Conservation (phyloP, 2,329 filamentous ascomycete genomes). For the Trichoderma sp. region DNA sequence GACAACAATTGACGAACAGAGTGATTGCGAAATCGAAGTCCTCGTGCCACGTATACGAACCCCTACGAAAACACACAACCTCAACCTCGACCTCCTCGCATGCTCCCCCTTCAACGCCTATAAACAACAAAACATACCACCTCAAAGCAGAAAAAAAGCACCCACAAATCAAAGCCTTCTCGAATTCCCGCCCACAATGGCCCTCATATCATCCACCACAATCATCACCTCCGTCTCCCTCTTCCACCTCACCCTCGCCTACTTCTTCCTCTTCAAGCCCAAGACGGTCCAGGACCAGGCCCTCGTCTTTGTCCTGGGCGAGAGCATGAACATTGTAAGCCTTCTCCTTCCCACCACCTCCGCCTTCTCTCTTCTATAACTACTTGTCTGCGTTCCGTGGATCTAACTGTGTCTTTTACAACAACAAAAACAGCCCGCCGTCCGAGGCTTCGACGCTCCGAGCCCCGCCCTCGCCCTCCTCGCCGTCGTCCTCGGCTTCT, state of each 20-base stretch:
- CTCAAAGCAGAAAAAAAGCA: neutral
- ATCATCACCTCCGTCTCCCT: conserved; percentile 81
- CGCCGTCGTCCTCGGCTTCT: conserved; percentile 64
- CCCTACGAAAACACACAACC: neutral
- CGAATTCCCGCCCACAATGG: conserved; percentile 66
- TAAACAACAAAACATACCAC: neutral
- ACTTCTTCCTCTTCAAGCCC: conserved; percentile 79
- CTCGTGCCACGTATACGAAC: conserved; percentile 24
- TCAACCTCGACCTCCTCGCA: neutral
- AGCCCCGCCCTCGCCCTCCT: conserved; percentile 75
- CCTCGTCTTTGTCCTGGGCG: conserved; percentile 77
- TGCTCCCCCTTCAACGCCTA: neutral
- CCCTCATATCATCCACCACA: conserved; percentile 75
- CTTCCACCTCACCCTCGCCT: conserved; percentile 81
- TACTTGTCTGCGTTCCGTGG: neutral
- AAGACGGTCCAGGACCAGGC: conserved; percentile 74
- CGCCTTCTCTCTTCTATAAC: too few relatives aligned
- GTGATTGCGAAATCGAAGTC: neutral
- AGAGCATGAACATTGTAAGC: conserved; percentile 78
- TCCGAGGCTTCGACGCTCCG: conserved; percentile 67
- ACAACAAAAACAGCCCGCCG: conserved; percentile 55
- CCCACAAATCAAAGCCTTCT: too few relatives aligned
- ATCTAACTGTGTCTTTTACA: neutral
- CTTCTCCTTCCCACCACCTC: neutral
- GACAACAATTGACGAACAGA: neutral